Conservation (phyloP, 129 eudicot genomes). For the Sambucus nigra region DNA sequence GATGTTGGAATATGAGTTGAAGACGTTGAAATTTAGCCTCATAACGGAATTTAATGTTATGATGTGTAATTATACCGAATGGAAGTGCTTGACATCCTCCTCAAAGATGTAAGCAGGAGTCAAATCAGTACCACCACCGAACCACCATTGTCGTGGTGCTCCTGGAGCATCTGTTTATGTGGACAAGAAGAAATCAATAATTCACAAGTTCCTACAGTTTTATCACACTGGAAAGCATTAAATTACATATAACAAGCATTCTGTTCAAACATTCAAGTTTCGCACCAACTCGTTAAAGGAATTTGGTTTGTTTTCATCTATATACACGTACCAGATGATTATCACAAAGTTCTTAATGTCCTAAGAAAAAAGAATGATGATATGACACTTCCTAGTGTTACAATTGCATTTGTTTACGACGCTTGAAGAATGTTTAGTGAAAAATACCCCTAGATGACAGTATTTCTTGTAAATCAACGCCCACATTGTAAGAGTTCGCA, state of each 20-base stretch:
- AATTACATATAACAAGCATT: neutral
- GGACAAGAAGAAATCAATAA: neutral
- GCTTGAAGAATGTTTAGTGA: no score
- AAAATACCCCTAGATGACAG: no score
- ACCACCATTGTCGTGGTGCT: conserved; percentile 99
- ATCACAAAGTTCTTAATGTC: conserved; percentile 3
- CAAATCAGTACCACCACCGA: conserved; percentile 98
- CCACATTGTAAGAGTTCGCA: no score
- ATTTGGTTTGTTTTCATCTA: neutral
- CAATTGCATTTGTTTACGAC: no score
- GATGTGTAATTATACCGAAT: conserved; percentile 28
- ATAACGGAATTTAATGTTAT: neutral
- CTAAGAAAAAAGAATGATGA: no score
- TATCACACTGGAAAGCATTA: neutral
- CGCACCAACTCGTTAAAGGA: neutral
- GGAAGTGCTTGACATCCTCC: conserved; percentile 96
- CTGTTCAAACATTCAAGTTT: neutral
- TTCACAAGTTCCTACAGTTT: neutral
- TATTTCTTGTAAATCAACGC: no score
- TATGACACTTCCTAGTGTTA: no score
- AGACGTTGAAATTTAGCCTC: no score
- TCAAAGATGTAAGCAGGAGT: conserved; percentile 96
- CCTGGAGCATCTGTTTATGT: conserved; percentile 80
- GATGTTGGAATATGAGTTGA: neutral
- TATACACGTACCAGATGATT: neutral